Evolutionary conservation across 2,329 filamentous ascomycete genomes (phyloP), one percentile per base, ranked within the genome.

Genomic region (Cladophialophora carrionii): DNA sequence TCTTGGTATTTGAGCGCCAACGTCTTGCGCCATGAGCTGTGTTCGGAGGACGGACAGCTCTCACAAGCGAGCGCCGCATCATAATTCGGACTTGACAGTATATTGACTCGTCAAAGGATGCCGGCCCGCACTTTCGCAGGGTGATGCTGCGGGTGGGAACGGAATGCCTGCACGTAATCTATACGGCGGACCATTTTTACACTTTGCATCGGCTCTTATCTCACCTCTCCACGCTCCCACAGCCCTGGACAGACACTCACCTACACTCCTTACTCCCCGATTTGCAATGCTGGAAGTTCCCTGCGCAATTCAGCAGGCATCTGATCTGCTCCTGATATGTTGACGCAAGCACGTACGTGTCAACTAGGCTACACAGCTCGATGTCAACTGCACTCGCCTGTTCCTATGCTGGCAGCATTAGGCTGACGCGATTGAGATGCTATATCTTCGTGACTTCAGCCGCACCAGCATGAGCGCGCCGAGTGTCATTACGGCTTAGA

Each of bases 1-100:
- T 10, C 52, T 54, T 66, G 37, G 43, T 22, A 4, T 53, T 52
- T 4, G 67, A 64, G 17, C 62, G 41, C 49, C 61, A 63, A 14
- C 64, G 61, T 60, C 51, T 49, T 22, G 22, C 29, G 29, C 24
- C 24, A 63, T 12, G 41, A 24, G 24, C 22, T 8, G 29, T 22
- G n/a, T 6, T 53, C 8, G 10, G 46, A 12, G 32, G 7, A 22
- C 46, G 32, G 5, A 31, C 26, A 26, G 48, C 22, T 10, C 37
- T 37, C 4, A 14, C 1, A 4, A 51, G 4, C 14, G 52, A 46
- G 29, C 29, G 63, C 41, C 41, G 51, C 41, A 65, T 20, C 26
- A 59, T 57, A 26, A 20, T 54, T 22, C 24, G 7, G 26, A 14
- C 9, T 41, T 20, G 22, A 60, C 37, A 51, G 9, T 26, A 59